phyloP scores from a whole-genome alignment of 257 asterid species.

The Solanum pinnatisectum region DNA sequence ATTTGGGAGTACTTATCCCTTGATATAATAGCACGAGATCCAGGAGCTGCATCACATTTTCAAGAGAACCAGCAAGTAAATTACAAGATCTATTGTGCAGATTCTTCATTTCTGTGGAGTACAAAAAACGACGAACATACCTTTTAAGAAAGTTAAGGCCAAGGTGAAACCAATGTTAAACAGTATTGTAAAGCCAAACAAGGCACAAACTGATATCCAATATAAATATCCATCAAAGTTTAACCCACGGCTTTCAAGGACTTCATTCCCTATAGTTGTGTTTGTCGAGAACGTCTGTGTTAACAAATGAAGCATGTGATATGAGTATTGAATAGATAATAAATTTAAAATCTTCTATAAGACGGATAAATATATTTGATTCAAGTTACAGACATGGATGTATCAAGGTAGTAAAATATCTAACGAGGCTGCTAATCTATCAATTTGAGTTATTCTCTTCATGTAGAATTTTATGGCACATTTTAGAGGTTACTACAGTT shows the following conservation, averaged over 20 bases:
- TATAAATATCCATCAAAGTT: constrained; percentile 27
- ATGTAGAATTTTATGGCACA: background rate
- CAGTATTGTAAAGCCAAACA: constrained; percentile 37
- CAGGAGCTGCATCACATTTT: constrained; percentile 41
- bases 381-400: background rate
- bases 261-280: constrained; percentile 39
- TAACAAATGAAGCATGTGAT: background rate
- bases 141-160: constrained; percentile 44
- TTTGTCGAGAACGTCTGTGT: constrained; percentile 26
- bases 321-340: background rate
- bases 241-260: constrained; percentile 46
- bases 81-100: background rate
- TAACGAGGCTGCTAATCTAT: background rate
- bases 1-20: constrained; percentile 33
- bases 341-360: background rate
- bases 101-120: background rate
- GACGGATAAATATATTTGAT: background rate
- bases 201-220: constrained; percentile 57
- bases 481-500: background rate
- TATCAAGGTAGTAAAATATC: background rate
- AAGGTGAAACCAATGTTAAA: constrained; percentile 42
- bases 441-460: background rate
- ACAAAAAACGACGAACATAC: constrained; percentile 26
- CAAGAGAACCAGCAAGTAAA: background rate
- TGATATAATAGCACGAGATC: constrained; percentile 64